A percentile compares a stretch with the other conserved stretches of the same genome.
phyloP scores from a whole-genome alignment of 1,284 basidiomycete genomes.

The Ceratobasidium sp. region DNA sequence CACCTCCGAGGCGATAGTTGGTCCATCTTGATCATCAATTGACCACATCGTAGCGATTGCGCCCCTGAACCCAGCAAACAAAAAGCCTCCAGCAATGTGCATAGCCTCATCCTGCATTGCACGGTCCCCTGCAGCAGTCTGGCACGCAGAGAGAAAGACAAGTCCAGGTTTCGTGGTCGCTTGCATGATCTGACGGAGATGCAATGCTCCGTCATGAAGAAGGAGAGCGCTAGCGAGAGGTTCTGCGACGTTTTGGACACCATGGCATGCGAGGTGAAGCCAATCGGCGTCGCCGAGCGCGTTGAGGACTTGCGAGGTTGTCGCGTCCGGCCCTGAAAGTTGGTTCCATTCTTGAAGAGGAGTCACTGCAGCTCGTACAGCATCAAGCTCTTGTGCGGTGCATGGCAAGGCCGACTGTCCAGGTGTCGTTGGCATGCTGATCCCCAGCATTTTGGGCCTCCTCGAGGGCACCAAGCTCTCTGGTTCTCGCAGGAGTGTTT shows the following conservation, averaged over 20 bases:
- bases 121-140: slow-evolving; percentile 26
- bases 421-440: slow-evolving; percentile 23
- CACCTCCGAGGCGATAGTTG: slow-evolving; percentile 1
- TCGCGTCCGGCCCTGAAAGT: slow-evolving; percentile 6
- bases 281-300: slow-evolving; percentile 11
- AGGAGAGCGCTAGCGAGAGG: slow-evolving; percentile 49
- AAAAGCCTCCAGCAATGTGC: slow-evolving; percentile 31
- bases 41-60: slow-evolving; percentile 31
- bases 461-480: not conserved
- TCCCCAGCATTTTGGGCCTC: not conserved
- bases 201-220: slow-evolving; percentile 48
- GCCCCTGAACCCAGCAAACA: slow-evolving; percentile 23
- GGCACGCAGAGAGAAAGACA: slow-evolving; percentile 37
- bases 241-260: slow-evolving; percentile 47
- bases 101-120: slow-evolving; percentile 18
- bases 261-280: slow-evolving; percentile 52
- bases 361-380: slow-evolving; percentile 7
- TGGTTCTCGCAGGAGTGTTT: slow-evolving; percentile 42
- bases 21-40: slow-evolving; percentile 30
- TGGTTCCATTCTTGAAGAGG: not conserved
- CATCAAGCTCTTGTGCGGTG: slow-evolving; percentile 6
- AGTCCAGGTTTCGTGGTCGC: slow-evolving; percentile 2
- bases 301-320: not conserved
- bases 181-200: slow-evolving; percentile 22
- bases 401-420: slow-evolving; percentile 3